Evolutionary conservation across 140 eudicot genomes (phyloP), one percentile per base, ranked within the genome.

Genomic region (Erigeron philadelphicus): DNA sequence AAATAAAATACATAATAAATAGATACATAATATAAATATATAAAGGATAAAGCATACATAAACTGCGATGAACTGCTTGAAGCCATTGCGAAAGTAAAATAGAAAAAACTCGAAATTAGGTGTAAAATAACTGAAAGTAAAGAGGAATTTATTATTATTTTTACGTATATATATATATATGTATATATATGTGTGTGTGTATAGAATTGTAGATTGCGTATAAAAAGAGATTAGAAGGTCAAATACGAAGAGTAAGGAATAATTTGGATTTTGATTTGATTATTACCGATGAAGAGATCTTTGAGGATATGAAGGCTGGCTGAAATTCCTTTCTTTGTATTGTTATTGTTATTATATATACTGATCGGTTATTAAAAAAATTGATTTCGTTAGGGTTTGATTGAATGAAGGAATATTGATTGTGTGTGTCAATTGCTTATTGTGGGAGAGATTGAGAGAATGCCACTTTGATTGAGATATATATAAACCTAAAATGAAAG

Each of bases 221-320:
- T 25, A 70, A 72, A 64, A 70, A 70, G 13, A 46, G 81, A 76
- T 76, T 62, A 76, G 81, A 76, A 70, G 81, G 72, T 76, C 67
- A 56, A 45, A 76, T 76, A 70, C 67, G 76, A 49, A 76, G 76
- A 63, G 81, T 45, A 70, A 76, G 68, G 75, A 68, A 76, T 75
- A 67, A 57, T 57, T n/a, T 7, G 2, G 25, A 53, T n/a, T 31
- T 38, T 23, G 68, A 49, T 48, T 8, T 43, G 17, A 60, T 60
- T 31, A 16, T 44, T 76, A 76, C 81, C 81, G 81, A 76, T 76
- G 72, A 65, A 40, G 42, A 16, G 74, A 75, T 75, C 64, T 47
- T 46, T 75, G 80, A 68, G 75, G 70, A 59, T 44, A 54, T 75
- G 80, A 75, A 45, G 80, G 80, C 80, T 75, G 67, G 64, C 64